A percentile compares a stretch with the other conserved stretches of the same genome.
These are phyloP conservation scores for Coniochaeta sp. DNA, from an alignment of 2,329 filamentous ascomycete genomes.

Conservation along the genomic window DNA sequence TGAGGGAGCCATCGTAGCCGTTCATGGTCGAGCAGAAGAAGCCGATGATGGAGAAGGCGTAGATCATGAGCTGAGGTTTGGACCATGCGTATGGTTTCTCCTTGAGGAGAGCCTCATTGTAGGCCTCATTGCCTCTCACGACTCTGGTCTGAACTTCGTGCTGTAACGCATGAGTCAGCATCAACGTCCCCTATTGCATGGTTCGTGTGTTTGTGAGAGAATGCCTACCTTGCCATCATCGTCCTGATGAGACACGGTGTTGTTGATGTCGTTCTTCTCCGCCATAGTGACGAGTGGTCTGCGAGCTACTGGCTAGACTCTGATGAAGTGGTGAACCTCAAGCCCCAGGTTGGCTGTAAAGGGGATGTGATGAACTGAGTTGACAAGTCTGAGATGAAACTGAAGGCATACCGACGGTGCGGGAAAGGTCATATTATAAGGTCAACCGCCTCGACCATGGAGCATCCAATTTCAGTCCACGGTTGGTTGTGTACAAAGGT, in stretches of 20 bases:
- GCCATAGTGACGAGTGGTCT: background rate
- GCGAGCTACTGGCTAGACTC: background rate
- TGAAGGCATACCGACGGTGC: background rate
- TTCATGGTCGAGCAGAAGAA: conserved; percentile 46
- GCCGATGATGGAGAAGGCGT: conserved; percentile 36
- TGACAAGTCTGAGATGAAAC: background rate
- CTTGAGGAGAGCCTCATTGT: conserved; percentile 46
- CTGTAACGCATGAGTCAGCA: conserved; percentile 4
- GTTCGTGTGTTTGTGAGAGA: background rate
- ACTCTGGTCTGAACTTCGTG: conserved; percentile 30
- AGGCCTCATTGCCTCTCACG: conserved; percentile 44
- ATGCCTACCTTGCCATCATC: conserved; percentile 1
- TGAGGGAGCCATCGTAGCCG: conserved; percentile 43
- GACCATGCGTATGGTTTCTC: conserved; percentile 39
- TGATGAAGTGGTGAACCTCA: background rate
- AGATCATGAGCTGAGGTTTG: conserved; percentile 30
- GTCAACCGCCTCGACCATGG: background rate
- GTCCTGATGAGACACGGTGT: background rate
- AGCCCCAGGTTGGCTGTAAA: background rate
- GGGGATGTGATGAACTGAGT: background rate
- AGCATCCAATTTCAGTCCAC: background rate
- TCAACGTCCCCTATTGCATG: no score
- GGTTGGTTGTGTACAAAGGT: background rate
- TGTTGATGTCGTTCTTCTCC: background rate
- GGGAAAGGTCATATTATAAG: background rate